Base-by-base conservation (phyloP, 1,139 yeast species). In the Candida gigantensis region DNA sequence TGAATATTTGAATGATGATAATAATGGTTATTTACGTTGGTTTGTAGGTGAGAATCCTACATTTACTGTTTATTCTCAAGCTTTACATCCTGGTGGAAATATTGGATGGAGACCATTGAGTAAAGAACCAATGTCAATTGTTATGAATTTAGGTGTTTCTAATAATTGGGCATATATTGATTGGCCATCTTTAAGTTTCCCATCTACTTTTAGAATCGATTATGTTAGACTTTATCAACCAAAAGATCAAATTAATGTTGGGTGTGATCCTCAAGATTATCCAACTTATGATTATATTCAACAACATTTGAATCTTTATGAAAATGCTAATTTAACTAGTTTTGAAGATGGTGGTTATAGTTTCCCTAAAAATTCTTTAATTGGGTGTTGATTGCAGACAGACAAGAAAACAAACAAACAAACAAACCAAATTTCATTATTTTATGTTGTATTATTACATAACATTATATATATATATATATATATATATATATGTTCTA, bases 41-140 rank as follows among this genome's bases (percentile, higher is more conserved):
- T 83, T 75, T 51, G 85, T 84, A 16, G 95, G 95, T 14, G 74
- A 74, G 29, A 68, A 71, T 17, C 83, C 87, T 3, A 80, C 90
- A 1, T 70, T 77, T 49, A 81, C 89, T 1, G 53, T 85, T 25
- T 68, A 72, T 42, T 74, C 87, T 0, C 68, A 68, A 10, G 80
- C 94, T 0, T 62, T 87, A 35, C 84, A 84, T 43, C 92, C 95
- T 16, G 83, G 84, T 55, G 96, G 96, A 44, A 88, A 88, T 54
- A 65, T 88, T 41, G 90, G 80, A 11, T 77, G 83, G 79, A 77
- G 96, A 54, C 60, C 73, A 40, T 73, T 88, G 32, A 74, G 92
- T n/a, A 81, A 83, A 57, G 96, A 88, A 57, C 96, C 96, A 41
- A 85, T 88, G 95, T 72, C 88, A 2, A 68, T 88, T 28, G 67